These are phyloP conservation scores for Penicillium sp. DNA, from an alignment of 2,329 filamentous ascomycete species.

Conservation along the genomic window DNA sequence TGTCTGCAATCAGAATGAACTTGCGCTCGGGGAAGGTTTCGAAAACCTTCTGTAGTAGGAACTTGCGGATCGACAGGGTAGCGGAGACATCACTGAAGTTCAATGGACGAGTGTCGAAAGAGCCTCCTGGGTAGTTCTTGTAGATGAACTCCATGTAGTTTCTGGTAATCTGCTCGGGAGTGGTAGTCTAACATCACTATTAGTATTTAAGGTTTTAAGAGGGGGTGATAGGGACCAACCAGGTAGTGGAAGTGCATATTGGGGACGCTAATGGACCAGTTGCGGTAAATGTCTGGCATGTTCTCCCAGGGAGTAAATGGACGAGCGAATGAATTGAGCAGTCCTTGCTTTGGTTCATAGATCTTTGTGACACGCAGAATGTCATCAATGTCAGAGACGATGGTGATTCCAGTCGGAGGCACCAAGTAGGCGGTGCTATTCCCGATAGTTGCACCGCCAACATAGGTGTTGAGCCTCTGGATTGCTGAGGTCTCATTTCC, in stretches of 20 bases:
- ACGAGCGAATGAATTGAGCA: constrained; percentile 74
- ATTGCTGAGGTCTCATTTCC: constrained; percentile 66
- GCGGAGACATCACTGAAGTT: constrained; percentile 77
- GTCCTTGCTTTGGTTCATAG: constrained; percentile 71
- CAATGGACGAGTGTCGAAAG: constrained; percentile 74
- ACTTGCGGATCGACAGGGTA: constrained; percentile 70
- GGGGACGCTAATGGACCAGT: constrained; percentile 67
- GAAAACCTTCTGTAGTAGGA: constrained; percentile 70
- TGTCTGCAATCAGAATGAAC: constrained; percentile 76
- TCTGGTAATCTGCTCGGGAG: constrained; percentile 73
- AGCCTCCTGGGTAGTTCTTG: constrained; percentile 73
- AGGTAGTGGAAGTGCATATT: constrained; percentile 79
- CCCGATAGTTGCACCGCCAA: constrained; percentile 64
- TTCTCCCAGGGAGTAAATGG: constrained; percentile 73
- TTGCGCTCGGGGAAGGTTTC: constrained; percentile 72
- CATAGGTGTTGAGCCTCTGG: constrained; percentile 69
- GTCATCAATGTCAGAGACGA: constrained; percentile 78
- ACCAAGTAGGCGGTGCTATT: constrained; percentile 78
- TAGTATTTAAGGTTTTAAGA: not conserved
- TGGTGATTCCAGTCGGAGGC: constrained; percentile 67
- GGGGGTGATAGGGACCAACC: not conserved
- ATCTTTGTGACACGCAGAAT: constrained; percentile 81
- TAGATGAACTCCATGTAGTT: constrained; percentile 80
- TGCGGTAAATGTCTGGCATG: constrained; percentile 77
- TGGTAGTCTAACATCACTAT: constrained; percentile 57